Percentiles rank a stretch among this genome's conserved stretches.
Conservation (phyloP, 345 rosid genomes). For the Theobroma cacao region DNA sequence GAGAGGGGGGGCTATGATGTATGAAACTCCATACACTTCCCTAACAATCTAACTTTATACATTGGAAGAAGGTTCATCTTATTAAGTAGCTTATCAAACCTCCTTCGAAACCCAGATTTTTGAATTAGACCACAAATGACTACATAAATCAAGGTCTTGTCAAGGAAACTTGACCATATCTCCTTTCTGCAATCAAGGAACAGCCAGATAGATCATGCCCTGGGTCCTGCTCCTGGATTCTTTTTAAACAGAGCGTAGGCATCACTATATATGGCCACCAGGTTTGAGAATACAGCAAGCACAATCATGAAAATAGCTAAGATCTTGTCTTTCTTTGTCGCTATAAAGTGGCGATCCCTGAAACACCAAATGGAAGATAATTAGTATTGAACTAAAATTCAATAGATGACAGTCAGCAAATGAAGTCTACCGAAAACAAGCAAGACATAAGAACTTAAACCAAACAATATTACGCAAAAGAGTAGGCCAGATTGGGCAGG, state of each 20-base stretch:
- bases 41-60: neutral
- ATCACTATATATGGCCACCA: conserved; percentile 78
- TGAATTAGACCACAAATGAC: neutral
- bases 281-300: conserved; percentile 71
- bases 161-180: neutral
- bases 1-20: neutral
- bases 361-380: conserved; percentile 2
- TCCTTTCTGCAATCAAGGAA: neutral
- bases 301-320: conserved; percentile 63
- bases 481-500: neutral
- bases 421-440: neutral
- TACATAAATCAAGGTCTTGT: neutral
- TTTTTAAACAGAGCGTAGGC: conserved; percentile 53
- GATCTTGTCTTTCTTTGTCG: conserved; percentile 68
- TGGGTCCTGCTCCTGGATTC: conserved; percentile 10
- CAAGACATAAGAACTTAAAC: neutral
- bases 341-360: conserved; percentile 77
- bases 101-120: conserved; percentile 6
- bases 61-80: neutral
- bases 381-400: neutral
- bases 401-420: neutral
- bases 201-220: neutral
- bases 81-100: neutral
- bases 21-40: neutral
- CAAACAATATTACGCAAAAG: neutral